These are phyloP conservation scores for Aspergillus sparsus DNA, from an alignment of 495 filamentous ascomycete genomes.

Conservation along the genomic window DNA sequence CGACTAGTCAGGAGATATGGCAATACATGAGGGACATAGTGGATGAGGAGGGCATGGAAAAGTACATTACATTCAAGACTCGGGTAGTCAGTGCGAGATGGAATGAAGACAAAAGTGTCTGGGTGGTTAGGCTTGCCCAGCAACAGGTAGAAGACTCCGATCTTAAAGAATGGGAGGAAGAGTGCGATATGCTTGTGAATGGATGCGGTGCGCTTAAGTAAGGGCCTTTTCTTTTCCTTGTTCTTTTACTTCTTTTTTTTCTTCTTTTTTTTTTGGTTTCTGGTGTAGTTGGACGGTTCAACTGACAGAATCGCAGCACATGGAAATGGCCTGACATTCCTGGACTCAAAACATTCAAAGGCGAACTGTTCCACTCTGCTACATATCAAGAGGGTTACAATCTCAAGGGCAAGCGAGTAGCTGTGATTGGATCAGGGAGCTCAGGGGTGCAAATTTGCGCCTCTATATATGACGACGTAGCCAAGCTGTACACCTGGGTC, in stretches of 20 bases:
- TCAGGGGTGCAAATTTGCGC: conserved; percentile 44
- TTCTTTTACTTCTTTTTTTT: background rate
- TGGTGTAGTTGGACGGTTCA: background rate
- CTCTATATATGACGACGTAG: background rate
- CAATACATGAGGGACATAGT: background rate
- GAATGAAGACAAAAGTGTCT: background rate
- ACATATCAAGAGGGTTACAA: conserved; percentile 26
- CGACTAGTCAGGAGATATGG: background rate
- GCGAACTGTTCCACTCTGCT: conserved; percentile 31
- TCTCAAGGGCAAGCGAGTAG: conserved; percentile 45
- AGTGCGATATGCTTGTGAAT: conserved; percentile 11
- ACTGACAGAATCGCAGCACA: background rate
- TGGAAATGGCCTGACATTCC: conserved; percentile 39
- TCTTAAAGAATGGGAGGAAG: background rate
- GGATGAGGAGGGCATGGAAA: conserved; percentile 2
- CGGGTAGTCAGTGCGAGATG: background rate
- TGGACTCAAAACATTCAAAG: conserved; percentile 18
- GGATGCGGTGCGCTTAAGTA: conserved; percentile 6
- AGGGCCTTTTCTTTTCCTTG: background rate
- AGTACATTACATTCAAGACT: background rate
- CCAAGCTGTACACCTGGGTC: conserved; percentile 16
- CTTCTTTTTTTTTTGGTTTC: background rate
- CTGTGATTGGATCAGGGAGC: conserved; percentile 49
- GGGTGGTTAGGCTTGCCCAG: background rate
- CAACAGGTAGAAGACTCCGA: background rate